These are phyloP conservation scores for Vitis labrusca DNA, from an alignment of 164 flowering plant genomes.

Conservation along the genomic window DNA sequence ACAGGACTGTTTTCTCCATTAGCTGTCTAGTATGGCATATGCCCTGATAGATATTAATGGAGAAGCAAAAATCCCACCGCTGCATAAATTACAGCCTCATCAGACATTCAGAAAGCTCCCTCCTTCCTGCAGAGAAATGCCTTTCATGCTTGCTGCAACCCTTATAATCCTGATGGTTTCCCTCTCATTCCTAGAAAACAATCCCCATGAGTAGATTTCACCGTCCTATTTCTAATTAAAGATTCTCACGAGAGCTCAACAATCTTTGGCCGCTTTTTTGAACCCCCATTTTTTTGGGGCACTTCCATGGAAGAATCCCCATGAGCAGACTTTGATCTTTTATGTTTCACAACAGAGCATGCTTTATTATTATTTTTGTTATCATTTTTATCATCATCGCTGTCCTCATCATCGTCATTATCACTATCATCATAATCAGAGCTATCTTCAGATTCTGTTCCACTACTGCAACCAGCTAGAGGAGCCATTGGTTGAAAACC, in stretches of 20 bases:
- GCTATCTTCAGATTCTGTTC: constrained; percentile 37
- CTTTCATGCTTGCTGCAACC: no score
- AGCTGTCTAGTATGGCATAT: no score
- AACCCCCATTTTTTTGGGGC: constrained; percentile 2
- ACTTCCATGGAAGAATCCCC: constrained; percentile 11
- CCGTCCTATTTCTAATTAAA: no score
- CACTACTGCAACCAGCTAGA: constrained; percentile 24
- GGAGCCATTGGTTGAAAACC: constrained; percentile 38
- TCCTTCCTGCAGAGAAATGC: no score
- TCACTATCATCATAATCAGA: constrained; percentile 18
- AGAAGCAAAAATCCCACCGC: no score
- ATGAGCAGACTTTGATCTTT: constrained; percentile 18
- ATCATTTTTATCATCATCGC: constrained; percentile 3
- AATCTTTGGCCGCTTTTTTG: constrained; percentile 45
- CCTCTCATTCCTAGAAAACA: no score
- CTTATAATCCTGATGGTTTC: no score
- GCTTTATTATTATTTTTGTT: neutral
- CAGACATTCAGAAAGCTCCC: no score
- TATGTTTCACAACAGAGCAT: neutral
- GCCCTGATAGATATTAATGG: no score
- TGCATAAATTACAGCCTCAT: no score
- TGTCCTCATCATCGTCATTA: constrained; percentile 13
- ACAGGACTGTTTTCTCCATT: no score
- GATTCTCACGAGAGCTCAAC: constrained; percentile 42
- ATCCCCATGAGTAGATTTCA: no score